Evolutionary conservation across 805 yeast genomes (phyloP).

Genomic region (Candida parachauliodes): DNA sequence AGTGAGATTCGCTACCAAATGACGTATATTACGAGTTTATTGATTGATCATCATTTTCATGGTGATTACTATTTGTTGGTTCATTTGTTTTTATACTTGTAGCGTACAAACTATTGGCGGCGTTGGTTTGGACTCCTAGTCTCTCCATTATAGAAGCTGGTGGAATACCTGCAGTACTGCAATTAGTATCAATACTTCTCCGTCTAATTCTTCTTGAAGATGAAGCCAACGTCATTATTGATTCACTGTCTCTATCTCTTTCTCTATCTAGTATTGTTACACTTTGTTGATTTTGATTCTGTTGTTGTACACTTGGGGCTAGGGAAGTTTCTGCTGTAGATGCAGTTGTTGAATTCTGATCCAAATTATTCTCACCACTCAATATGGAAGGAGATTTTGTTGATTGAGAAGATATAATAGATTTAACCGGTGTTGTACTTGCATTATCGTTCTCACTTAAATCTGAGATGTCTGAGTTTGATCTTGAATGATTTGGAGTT

Average conservation of each 20-base stretch:
- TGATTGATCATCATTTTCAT: slow-evolving; percentile 12
- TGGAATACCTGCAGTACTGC: slow-evolving; percentile 66
- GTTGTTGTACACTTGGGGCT: slow-evolving; percentile 39
- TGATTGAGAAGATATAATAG: slow-evolving; percentile 39
- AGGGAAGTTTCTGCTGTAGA: slow-evolving; percentile 51
- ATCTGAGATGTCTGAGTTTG: slow-evolving; percentile 3
- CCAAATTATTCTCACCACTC: slow-evolving; percentile 27
- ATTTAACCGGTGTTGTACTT: slow-evolving; percentile 48
- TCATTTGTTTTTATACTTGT: slow-evolving; percentile 14
- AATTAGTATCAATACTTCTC: slow-evolving; percentile 49
- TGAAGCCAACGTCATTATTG: slow-evolving; percentile 41
- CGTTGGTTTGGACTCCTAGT: slow-evolving; percentile 29
- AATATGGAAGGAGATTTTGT: slow-evolving; percentile 38
- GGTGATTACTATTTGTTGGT: slow-evolving; percentile 9
- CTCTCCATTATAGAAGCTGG: slow-evolving; percentile 71
- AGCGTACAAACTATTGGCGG: slow-evolving; percentile 23
- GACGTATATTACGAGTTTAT: slow-evolving; percentile 1
- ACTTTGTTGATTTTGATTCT: slow-evolving; percentile 6
- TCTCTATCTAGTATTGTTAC: not conserved
- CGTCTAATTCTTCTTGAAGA: slow-evolving; percentile 36
- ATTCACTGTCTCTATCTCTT: slow-evolving; percentile 38
- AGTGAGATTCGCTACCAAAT: not conserved
- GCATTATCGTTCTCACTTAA: slow-evolving; percentile 32
- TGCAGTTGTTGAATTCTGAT: slow-evolving; percentile 31
- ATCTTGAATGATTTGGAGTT: not conserved